Evolutionary conservation across 768 basidiomycete species (phyloP).

Genomic region (Suillus alpinus): DNA sequence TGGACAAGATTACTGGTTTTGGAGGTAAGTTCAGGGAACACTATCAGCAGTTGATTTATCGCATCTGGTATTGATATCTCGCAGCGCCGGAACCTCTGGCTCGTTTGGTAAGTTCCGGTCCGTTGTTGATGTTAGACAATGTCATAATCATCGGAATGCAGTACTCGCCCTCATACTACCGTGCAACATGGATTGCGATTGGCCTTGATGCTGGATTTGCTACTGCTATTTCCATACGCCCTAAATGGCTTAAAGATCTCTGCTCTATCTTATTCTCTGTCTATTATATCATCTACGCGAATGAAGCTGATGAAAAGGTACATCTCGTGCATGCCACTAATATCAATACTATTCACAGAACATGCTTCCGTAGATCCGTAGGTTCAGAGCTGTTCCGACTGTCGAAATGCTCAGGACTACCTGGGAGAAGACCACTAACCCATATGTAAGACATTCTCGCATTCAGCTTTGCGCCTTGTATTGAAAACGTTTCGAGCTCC

Average conservation of each 20-base stretch:
- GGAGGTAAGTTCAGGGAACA: slow-evolving; percentile 45
- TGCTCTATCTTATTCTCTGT: slow-evolving; percentile 80
- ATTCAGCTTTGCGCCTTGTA: slow-evolving; percentile 1
- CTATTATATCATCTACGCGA: slow-evolving; percentile 88
- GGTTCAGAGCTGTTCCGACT: slow-evolving; percentile 89
- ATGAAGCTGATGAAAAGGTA: slow-evolving; percentile 96
- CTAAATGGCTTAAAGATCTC: slow-evolving; percentile 88
- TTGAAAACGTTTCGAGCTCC: slow-evolving; percentile 48
- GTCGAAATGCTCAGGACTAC: slow-evolving; percentile 94
- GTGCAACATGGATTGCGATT: slow-evolving; percentile 92
- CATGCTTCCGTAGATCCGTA: slow-evolving; percentile 61
- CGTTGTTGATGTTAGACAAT: slow-evolving; percentile 2
- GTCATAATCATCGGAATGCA: slow-evolving; percentile 27
- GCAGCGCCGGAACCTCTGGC: slow-evolving; percentile 92
- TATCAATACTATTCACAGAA: slow-evolving; percentile 1
- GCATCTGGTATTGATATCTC: slow-evolving; percentile 5
- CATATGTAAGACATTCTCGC: slow-evolving; percentile 58
- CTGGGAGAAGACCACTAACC: slow-evolving; percentile 97
- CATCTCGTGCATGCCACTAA: slow-evolving; percentile 15
- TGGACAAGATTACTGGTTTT: slow-evolving; percentile 83
- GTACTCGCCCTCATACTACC: slow-evolving; percentile 93
- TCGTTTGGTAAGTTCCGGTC: slow-evolving; percentile 57
- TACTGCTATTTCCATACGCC: slow-evolving; percentile 89
- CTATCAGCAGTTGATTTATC: not conserved
- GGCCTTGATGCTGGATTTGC: slow-evolving; percentile 98